Conservation (phyloP, 306 rosid species). For the Vicia faba region DNA sequence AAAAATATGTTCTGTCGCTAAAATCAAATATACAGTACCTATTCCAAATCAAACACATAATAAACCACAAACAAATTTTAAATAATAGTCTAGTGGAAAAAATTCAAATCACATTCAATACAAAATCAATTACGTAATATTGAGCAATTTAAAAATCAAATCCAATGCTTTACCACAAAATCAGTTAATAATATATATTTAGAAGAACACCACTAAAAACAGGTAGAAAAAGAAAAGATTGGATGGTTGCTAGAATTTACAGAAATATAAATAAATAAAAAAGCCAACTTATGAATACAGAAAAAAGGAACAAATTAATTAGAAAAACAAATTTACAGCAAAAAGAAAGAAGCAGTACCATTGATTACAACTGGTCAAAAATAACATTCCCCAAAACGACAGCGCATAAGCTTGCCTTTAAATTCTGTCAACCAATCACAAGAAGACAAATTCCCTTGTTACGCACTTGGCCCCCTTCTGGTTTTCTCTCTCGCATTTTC, state of each 20-base stretch:
- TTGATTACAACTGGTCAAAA: not conserved
- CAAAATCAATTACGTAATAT: too few relatives aligned
- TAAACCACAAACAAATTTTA: too few relatives aligned
- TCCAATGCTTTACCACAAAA: conserved; percentile 4
- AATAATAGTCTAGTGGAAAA: too few relatives aligned
- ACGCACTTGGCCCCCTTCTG: not conserved
- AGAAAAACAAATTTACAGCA: not conserved
- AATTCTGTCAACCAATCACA: conserved; percentile 32
- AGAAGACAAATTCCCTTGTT: not conserved
- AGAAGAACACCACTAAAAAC: conserved; percentile 16
- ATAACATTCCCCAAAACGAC: not conserved
- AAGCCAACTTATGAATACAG: not conserved
- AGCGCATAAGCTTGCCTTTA: conserved; percentile 26
- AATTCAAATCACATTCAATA: too few relatives aligned
- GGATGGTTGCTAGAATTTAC: conserved; percentile 1
- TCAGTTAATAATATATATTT: conserved; percentile 27
- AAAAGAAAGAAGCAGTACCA: conserved; percentile 11
- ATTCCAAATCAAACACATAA: too few relatives aligned
- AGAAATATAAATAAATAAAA: not conserved
- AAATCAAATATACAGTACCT: too few relatives aligned
- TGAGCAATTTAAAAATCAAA: too few relatives aligned
- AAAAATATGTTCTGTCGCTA: too few relatives aligned
- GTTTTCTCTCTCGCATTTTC: not conserved
- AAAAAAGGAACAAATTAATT: not conserved
- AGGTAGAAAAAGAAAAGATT: conserved; percentile 14